Evolutionary conservation across 192 early-diverging fungal species (phyloP), one percentile per base, ranked within the genome.

Genomic region (Podochytrium sp.): DNA sequence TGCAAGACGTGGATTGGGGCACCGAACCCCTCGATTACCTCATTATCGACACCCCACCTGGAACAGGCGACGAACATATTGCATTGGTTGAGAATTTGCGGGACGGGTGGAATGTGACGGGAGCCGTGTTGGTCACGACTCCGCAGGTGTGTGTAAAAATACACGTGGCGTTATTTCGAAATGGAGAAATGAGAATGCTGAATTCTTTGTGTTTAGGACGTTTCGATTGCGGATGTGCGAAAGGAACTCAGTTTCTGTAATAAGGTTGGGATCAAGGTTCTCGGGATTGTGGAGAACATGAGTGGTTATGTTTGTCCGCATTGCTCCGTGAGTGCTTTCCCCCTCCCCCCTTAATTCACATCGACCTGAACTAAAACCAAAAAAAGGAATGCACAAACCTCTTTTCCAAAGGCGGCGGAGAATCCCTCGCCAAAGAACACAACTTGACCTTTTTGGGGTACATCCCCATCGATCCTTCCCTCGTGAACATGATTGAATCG

Each of bases 231-330:
- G 33, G 98, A 99, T 82, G 98, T 99, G n/a, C 88, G 96, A 57
- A 98, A 96, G 82, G 98, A 99, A 81, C 90, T 98, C 70, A 95
- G 91, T 79, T 99, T 99, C 76, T 99, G 97, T 79, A 78, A 83
- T 37, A 96, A 97, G 74, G 94, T 96, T 60, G 90, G 90, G 41
- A 81, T 99, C 57, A 90, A 90, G 1, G 89, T 99, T 42, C 83
- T 98, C 23, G 97, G 97, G 0, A 83, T 99, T 5, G 90, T 99
- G 3, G 97, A 99, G 77, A 98, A 98, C 76, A 97, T 99, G 97
- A 91, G 90, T 63, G 97, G 96, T 2, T 99, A 96, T 81, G 91
- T 98, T 4, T 99, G 98, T 67, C 96, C 95, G 1, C 85, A 85
- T 27, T 99, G 97, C 78, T 70, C 87, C 16, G 84, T 14, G 38